phyloP scores from a whole-genome alignment of 495 filamentous ascomycete species.

The Extremus antarcticus region DNA sequence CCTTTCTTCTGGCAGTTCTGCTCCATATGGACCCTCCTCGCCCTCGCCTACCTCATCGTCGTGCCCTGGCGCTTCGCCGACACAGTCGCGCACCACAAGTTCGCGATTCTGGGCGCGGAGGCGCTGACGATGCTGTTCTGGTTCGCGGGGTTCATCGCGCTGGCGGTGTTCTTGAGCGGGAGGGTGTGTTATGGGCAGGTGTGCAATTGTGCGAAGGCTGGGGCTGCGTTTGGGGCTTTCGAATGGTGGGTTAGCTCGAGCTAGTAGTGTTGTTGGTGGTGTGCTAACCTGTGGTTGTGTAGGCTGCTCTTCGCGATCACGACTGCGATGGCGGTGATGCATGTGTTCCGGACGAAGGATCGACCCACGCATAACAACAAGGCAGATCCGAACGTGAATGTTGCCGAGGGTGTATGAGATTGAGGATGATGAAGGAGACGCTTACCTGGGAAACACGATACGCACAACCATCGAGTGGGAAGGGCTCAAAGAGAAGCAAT shows the following conservation, averaged over 20 bases:
- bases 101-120: constrained; percentile 54
- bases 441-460: not conserved
- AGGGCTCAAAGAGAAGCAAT: too few species aligned
- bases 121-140: constrained; percentile 72
- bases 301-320: constrained; percentile 46
- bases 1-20: too few species aligned
- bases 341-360: constrained; percentile 21
- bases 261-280: not conserved
- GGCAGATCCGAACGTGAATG: constrained; percentile 25
- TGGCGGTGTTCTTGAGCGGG: constrained; percentile 49
- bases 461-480: too few species aligned
- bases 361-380: constrained; percentile 13
- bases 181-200: constrained; percentile 37
- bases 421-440: not conserved
- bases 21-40: constrained; percentile 60
- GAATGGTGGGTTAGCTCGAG: constrained; percentile 38
- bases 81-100: constrained; percentile 46
- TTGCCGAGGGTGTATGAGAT: constrained; percentile 28
- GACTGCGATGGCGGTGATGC: constrained; percentile 32
- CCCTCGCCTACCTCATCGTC: constrained; percentile 53
- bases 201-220: constrained; percentile 43
- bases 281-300: not conserved
- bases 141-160: constrained; percentile 72
- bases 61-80: constrained; percentile 48
- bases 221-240: constrained; percentile 44